Conservation (phyloP, 23 red algal species). For the Chondrus crispus region DNA sequence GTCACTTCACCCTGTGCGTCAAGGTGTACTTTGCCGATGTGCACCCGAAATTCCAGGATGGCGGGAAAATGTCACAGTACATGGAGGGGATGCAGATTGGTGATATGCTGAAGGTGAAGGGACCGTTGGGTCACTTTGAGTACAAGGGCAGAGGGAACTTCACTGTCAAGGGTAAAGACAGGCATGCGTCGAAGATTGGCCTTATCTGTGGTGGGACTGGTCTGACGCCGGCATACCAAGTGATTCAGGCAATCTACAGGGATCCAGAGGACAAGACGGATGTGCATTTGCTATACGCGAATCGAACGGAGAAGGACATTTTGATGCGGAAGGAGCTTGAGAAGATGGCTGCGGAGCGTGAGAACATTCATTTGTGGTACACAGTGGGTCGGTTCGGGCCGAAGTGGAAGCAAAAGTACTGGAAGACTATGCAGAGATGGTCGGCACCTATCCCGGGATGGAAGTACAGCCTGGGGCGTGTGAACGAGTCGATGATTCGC, state of each 20-base stretch:
- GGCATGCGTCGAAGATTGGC: constrained; percentile 27
- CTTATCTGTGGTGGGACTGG: constrained; percentile 86
- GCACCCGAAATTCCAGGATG: constrained; percentile 51
- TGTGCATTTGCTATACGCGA: constrained; percentile 85
- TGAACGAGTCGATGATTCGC: constrained; percentile 66
- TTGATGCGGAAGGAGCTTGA: constrained; percentile 73
- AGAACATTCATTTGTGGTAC: constrained; percentile 66
- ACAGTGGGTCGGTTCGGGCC: constrained; percentile 52
- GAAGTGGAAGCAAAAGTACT: too few species aligned
- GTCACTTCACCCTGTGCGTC: constrained; percentile 74
- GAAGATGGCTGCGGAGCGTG: constrained; percentile 29
- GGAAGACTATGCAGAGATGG: too few species aligned
- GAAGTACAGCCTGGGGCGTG: constrained; percentile 52
- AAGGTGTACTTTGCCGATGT: constrained; percentile 73
- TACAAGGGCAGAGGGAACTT: constrained; percentile 58
- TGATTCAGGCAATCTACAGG: constrained; percentile 63
- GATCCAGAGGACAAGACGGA: constrained; percentile 44
- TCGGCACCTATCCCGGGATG: neutral
- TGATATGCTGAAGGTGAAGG: constrained; percentile 78
- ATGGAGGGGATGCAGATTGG: constrained; percentile 71
- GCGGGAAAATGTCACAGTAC: constrained; percentile 85
- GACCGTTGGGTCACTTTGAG: constrained; percentile 77
- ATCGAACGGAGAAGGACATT: constrained; percentile 67
- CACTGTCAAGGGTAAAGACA: constrained; percentile 37
- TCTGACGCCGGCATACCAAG: constrained; percentile 85